Evolutionary conservation across 345 rosid genomes (phyloP), one percentile per base, ranked within the genome.

Genomic region (Trapa incisa): DNA sequence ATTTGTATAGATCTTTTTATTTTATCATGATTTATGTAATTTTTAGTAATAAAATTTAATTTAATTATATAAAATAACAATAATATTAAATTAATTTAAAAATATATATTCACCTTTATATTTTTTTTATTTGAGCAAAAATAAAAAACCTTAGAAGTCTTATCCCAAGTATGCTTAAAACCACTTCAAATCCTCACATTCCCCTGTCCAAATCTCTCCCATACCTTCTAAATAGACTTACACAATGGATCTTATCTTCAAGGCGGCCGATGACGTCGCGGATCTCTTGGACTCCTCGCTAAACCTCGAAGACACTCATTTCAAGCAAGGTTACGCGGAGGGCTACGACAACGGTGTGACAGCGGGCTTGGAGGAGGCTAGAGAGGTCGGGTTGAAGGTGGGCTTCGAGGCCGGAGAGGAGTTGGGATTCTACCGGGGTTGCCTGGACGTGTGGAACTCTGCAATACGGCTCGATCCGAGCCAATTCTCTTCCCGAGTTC

Each of bases 361-460:
- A 29, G 39, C 83, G 3, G 97, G 96, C 36, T 73, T 71, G 43
- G 86, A 88, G 69, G 97, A 88, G 12, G 96, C 80, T 66, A 67
- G 74, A 37, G 78, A 76, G 67, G 82, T 86, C 16, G 99, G 89
- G 39, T 78, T 87, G 43, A 82, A 79, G 77, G 63, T 57, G 2
- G 89, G 99, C 42, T 88, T 87, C 74, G 96, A 83, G 56, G 75
- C 78, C 14, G 97, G 96, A 11, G 94, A 93, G 78, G 89, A 88
- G 39, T 57, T 87, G 16, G 96, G 96, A 1, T 81, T 93, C 81
- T 90, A 93, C 80, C 76, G 70, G 48, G 94, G 96, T 61, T 93
- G 96, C 74, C 80, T 83, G 57, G 84, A 77, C 48, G 73, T 91
- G 13, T 88, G 94, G 91, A 85, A 68, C 68, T 82, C 92, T 5